Conservation (phyloP, 176 grass and related monocot genomes). For the Dendrocalamus sinicus region DNA sequence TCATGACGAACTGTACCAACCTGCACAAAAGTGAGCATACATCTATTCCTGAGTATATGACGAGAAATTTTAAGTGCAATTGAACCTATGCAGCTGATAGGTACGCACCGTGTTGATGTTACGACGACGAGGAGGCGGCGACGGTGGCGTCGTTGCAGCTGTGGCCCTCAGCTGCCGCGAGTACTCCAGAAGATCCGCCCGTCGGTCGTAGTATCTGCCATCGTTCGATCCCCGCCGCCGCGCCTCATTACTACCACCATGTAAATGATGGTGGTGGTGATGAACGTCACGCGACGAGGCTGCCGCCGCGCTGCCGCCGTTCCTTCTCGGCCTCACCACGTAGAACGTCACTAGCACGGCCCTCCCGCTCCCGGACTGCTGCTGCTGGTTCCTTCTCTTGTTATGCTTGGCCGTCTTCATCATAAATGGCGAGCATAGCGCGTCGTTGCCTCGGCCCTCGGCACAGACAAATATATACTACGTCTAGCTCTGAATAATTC, state of each 20-base stretch:
- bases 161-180: conserved; percentile 46
- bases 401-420: conserved; percentile 36
- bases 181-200: conserved; percentile 47
- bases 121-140: neutral
- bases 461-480: neutral
- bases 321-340: neutral
- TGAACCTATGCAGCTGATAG: neutral
- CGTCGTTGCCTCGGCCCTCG: neutral
- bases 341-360: conserved; percentile 43
- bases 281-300: neutral
- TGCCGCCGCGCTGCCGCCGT: neutral
- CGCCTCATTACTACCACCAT: neutral
- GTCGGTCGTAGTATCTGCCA: neutral
- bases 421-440: neutral
- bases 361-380: conserved; percentile 26
- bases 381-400: neutral
- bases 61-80: neutral
- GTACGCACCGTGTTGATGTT: neutral
- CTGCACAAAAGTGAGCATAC: neutral
- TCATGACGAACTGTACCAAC: neutral
- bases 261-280: neutral
- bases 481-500: neutral
- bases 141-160: neutral
- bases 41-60: neutral
- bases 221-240: neutral